Conservation (phyloP, 164 flowering plant species). For the Nymphaea colorata region DNA sequence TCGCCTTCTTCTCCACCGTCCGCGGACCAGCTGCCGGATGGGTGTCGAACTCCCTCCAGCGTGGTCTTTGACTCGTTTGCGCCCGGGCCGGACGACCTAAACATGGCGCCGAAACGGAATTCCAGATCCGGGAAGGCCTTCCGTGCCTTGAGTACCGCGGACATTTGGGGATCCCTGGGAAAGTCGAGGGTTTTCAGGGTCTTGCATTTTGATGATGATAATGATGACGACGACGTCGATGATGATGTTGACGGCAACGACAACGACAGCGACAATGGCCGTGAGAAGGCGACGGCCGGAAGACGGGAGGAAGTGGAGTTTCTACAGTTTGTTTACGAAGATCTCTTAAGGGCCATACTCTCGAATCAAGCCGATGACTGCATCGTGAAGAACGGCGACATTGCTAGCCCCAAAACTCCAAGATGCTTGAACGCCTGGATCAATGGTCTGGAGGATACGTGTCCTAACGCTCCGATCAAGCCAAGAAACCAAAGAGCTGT, state of each 20-base stretch:
- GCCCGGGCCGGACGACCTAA: conserved; percentile 45
- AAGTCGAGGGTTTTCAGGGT: background rate
- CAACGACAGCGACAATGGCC: background rate
- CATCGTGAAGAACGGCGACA: background rate
- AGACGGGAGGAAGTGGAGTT: conserved; percentile 26
- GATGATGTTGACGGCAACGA: background rate
- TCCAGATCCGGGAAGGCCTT: background rate
- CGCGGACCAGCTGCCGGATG: background rate
- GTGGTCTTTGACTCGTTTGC: conserved; percentile 65
- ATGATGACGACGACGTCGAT: background rate
- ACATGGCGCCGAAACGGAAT: conserved; percentile 37
- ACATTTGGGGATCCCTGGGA: background rate
- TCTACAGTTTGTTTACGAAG: conserved; percentile 29
- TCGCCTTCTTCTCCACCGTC: too few species aligned
- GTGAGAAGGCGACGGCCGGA: background rate
- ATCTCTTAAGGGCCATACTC: conserved; percentile 35
- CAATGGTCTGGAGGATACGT: conserved; percentile 9
- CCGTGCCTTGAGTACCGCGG: background rate
- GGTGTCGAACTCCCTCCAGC: background rate
- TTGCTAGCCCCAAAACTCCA: background rate
- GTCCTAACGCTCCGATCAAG: conserved; percentile 51
- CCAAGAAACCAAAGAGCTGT: background rate
- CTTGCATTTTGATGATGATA: background rate
- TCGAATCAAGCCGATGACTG: conserved; percentile 22
- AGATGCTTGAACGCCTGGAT: background rate